Base-by-base conservation (phyloP, 192 early-diverging fungal genomes). In the Coemansia sp. region DNA sequence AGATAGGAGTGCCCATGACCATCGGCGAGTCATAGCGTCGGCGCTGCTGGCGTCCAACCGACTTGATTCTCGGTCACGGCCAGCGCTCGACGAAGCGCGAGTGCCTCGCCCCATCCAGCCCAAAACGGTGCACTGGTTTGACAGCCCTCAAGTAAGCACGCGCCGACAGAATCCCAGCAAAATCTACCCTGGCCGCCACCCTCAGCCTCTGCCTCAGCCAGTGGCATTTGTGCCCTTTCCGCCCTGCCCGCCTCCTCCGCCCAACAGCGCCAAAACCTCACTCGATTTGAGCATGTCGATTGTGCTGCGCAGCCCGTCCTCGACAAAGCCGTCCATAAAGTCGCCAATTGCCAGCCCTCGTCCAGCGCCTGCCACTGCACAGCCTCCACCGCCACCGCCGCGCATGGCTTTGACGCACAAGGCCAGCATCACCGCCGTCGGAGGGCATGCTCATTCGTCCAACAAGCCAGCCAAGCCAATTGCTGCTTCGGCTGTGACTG, bases 341-440 rank as follows among this genome's bases (percentile, higher is more conserved):
- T 78, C 76, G 14, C 65, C 69, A 0, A 35, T 60, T 2, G 3
- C 47, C 31, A 65, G 62, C n/a, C 56, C 66, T 9, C 33, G 13
- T 6, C 57, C 23, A 16, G 39, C 37, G 3, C 35, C 48, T 2
- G 48, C 28, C 31, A 2, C 42, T 9, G 41, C 48, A 2, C 38
- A 39, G 38, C 38, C 2, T 39, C 38, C 13, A 10, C 64, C 66
- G 3, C 38, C 42, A 4, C 59, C 47, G 20, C 59, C 47, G 26
- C 69, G 66, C 41, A 70, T 67, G 56, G 16, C 65, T 41, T 53
- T 75, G 0, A 58, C 72, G 11, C 77, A 71, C 62, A 80, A 75
- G 43, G 77, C 77, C 36, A 80, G 77, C 45, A 59, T 80, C 10
- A 71, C 77, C 1, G 77, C 77, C 3, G 77, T 80, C 0, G 77